Evolutionary conservation across 768 basidiomycete species (phyloP).

Genomic region (Tylopilus felleus): DNA sequence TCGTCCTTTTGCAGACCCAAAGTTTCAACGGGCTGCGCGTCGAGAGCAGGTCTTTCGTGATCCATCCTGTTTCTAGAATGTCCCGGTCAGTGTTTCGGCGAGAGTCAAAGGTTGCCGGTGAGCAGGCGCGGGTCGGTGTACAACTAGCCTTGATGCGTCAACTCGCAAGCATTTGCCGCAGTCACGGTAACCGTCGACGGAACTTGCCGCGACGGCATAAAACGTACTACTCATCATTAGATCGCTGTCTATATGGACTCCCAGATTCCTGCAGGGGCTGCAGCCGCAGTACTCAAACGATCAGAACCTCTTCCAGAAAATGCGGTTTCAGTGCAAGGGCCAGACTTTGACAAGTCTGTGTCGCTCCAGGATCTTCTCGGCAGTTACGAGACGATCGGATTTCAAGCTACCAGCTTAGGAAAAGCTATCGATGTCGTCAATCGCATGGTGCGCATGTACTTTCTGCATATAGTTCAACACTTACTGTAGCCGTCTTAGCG

Average conservation of each 20-base stretch:
- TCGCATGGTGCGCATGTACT: constrained; percentile 65
- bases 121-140: too few species aligned
- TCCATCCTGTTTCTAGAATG: constrained; percentile 14
- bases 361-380: constrained; percentile 67
- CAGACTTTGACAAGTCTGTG: constrained; percentile 71
- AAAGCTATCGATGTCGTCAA: constrained; percentile 88
- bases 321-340: constrained; percentile 76
- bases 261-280: constrained; percentile 52
- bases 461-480: not conserved
- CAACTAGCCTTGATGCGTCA: too few species aligned
- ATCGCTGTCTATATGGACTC: constrained; percentile 9
- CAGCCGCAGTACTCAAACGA: constrained; percentile 73
- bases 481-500: constrained; percentile 45
- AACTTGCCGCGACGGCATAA: constrained; percentile 24
- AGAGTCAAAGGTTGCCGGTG: not conserved
- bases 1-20: constrained; percentile 5
- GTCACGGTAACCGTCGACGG: constrained; percentile 11
- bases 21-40: constrained; percentile 1
- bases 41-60: constrained; percentile 8
- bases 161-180: not conserved
- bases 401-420: constrained; percentile 93
- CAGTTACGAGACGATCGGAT: constrained; percentile 89
- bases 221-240: not conserved
- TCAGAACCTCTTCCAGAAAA: constrained; percentile 68
- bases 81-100: not conserved